Conservation (phyloP, 192 early-diverging fungal species). For the Rhizophagus clarus region DNA sequence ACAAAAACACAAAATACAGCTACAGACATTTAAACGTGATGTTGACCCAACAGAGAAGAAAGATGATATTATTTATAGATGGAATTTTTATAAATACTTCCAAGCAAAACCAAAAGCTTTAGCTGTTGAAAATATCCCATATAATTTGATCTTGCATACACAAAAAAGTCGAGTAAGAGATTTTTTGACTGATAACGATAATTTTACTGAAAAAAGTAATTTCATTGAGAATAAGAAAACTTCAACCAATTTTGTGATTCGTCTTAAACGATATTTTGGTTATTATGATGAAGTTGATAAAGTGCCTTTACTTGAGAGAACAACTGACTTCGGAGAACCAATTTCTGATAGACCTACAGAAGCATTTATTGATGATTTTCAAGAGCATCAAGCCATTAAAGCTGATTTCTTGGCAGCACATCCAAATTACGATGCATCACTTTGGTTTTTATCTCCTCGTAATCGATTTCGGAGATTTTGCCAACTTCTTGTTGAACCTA, state of each 20-base stretch:
- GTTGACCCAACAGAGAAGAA: conserved; percentile 37
- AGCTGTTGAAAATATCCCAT: conserved; percentile 45
- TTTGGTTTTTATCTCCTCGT: conserved; percentile 52
- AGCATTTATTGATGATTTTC: conserved; percentile 33
- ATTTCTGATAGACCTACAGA: conserved; percentile 24
- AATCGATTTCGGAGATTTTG: conserved; percentile 50
- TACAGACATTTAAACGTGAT: conserved; percentile 44
- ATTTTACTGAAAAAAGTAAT: conserved; percentile 27
- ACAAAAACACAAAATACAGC: conserved; percentile 54
- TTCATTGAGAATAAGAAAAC: neutral
- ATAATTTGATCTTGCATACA: conserved; percentile 43
- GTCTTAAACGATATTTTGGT: conserved; percentile 1
- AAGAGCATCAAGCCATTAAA: conserved; percentile 45
- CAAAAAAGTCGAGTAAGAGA: conserved; percentile 54
- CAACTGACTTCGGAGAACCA: conserved; percentile 6
- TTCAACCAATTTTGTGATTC: neutral
- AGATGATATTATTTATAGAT: conserved; percentile 47
- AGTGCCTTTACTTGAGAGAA: neutral
- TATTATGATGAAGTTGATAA: conserved; percentile 1
- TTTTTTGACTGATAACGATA: conserved; percentile 44
- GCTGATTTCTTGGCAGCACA: conserved; percentile 47
- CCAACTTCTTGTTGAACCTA: conserved; percentile 52
- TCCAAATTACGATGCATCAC: conserved; percentile 53
- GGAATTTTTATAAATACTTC: conserved; percentile 56
- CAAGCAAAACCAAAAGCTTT: conserved; percentile 50